These are phyloP conservation scores for Lactarius quietus DNA, from an alignment of 768 basidiomycete species.

Conservation along the genomic window DNA sequence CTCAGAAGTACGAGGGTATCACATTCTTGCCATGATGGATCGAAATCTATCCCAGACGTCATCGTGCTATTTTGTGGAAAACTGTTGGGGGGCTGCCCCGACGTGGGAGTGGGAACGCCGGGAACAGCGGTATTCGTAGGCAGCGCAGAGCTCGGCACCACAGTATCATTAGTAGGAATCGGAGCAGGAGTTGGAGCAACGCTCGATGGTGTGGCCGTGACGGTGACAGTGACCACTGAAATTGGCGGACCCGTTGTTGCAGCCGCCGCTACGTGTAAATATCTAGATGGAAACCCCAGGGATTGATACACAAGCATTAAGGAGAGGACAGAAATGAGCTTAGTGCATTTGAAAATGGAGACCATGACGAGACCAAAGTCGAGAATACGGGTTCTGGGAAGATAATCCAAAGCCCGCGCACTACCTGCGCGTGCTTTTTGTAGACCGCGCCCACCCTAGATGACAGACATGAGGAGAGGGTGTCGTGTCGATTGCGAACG, in stretches of 20 bases:
- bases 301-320: background rate
- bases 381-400: background rate
- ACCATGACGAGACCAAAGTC: conserved; percentile 2
- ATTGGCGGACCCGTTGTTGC: background rate
- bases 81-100: conserved; percentile 13
- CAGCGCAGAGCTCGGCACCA: background rate
- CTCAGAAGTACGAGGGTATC: background rate
- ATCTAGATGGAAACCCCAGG: background rate
- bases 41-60: conserved; percentile 4
- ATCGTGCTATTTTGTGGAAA: conserved; percentile 11
- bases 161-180: background rate
- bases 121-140: background rate
- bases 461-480: background rate
- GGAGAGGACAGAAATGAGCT: conserved; percentile 2
- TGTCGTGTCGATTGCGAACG: conserved; percentile 6
- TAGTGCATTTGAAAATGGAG: conserved; percentile 1
- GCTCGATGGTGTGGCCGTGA: background rate
- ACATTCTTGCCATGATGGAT: conserved; percentile 17
- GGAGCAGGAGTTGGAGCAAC: background rate
- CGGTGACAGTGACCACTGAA: conserved; percentile 2
- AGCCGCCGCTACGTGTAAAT: conserved; percentile 2
- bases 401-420: background rate
- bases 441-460: background rate
- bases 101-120: background rate
- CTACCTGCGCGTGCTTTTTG: background rate